Percentiles rank a stretch among this genome's conserved stretches.
phyloP scores from a whole-genome alignment of 257 asterid species.

The Solanum paucissectum region DNA sequence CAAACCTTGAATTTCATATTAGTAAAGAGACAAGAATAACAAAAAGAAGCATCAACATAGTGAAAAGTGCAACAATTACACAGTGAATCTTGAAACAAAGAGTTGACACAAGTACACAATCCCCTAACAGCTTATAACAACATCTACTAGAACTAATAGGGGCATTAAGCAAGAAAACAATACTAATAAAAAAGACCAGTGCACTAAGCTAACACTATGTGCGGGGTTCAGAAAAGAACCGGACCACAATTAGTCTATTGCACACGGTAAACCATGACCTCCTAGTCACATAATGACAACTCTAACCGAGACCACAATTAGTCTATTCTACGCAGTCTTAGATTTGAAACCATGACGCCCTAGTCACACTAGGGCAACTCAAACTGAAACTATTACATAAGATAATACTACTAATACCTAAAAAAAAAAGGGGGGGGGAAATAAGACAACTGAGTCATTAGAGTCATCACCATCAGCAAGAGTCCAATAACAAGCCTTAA shows the following conservation, averaged over 20 bases:
- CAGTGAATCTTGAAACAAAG: constrained; percentile 3
- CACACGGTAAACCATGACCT: neutral
- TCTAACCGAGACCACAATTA: neutral
- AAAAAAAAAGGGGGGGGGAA: neutral
- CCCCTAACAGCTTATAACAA: constrained; percentile 15
- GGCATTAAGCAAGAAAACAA: constrained; percentile 1
- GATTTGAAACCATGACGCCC: neutral
- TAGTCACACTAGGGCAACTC: neutral
- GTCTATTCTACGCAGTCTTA: neutral
- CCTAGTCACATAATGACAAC: neutral
- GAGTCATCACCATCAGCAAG: constrained; percentile 6
- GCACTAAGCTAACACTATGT: neutral
- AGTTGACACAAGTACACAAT: constrained; percentile 4
- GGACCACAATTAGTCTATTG: neutral
- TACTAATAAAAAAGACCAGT: neutral
- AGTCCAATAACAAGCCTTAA: neutral
- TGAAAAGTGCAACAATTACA: neutral
- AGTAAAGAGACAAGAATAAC: neutral
- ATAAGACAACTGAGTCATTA: constrained; percentile 2
- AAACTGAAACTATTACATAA: neutral
- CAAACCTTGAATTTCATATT: neutral
- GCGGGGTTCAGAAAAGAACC: neutral
- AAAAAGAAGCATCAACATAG: neutral
- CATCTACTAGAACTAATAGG: constrained; percentile 3
- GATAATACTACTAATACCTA: neutral